These are phyloP conservation scores for Neofusicoccum cordaticola DNA, from an alignment of 2,329 filamentous ascomycete genomes.

Conservation along the genomic window DNA sequence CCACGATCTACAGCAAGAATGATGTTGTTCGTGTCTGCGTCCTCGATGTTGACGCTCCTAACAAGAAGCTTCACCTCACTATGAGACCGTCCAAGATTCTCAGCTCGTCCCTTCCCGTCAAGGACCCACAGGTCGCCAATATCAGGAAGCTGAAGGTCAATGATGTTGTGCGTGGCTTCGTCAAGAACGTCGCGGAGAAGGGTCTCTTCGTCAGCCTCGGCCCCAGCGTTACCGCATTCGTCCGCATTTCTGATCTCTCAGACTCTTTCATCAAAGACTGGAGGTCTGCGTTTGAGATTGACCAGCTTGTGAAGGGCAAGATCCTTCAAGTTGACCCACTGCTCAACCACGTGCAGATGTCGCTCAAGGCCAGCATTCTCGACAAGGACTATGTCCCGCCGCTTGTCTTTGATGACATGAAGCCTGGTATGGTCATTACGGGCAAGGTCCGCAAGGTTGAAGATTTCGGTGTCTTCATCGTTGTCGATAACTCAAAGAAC, in stretches of 20 bases:
- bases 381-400: conserved; percentile 75
- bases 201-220: conserved; percentile 85
- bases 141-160: conserved; percentile 70
- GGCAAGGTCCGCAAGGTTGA: conserved; percentile 92
- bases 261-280: conserved; percentile 93
- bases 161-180: conserved; percentile 82
- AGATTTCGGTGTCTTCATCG: conserved; percentile 91
- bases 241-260: conserved; percentile 83
- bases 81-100: conserved; percentile 83
- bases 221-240: conserved; percentile 74
- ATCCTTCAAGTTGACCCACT: conserved; percentile 68
- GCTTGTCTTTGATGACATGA: conserved; percentile 72
- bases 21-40: conserved; percentile 87
- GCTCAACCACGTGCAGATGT: conserved; percentile 75
- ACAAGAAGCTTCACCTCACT: conserved; percentile 81
- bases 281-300: conserved; percentile 83
- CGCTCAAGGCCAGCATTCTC: conserved; percentile 78
- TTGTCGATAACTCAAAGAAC: conserved; percentile 81
- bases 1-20: conserved; percentile 73
- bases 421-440: conserved; percentile 76
- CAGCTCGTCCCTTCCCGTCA: conserved; percentile 76
- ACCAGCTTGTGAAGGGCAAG: conserved; percentile 87
- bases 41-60: conserved; percentile 72
- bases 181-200: conserved; percentile 85
- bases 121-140: conserved; percentile 74